Conservation (phyloP, 768 basidiomycete genomes). For the Phylloporus arenicola region DNA sequence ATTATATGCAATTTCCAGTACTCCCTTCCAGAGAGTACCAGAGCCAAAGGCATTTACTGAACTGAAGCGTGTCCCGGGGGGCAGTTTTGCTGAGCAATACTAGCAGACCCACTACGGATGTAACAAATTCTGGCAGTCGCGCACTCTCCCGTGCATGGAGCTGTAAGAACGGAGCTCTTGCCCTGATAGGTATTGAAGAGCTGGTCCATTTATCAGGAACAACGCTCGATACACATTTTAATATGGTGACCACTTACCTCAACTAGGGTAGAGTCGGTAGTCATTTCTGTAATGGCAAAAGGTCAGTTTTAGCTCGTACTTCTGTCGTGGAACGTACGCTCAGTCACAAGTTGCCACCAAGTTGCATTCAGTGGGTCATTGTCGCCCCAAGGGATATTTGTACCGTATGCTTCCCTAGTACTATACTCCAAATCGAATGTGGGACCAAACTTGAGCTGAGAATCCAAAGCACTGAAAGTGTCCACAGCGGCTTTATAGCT, state of each 20-base stretch:
- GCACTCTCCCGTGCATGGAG: slow-evolving; percentile 57
- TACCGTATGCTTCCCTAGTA: slow-evolving; percentile 63
- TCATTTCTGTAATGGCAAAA: slow-evolving; percentile 44
- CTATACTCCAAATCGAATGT: slow-evolving; percentile 60
- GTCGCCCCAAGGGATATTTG: slow-evolving; percentile 48
- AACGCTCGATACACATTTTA: neutral
- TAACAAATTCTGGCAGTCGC: slow-evolving; percentile 68
- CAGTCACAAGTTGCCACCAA: slow-evolving; percentile 79
- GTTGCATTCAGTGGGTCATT: slow-evolving; percentile 73
- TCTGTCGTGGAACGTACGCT: slow-evolving; percentile 40
- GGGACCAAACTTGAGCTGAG: slow-evolving; percentile 53
- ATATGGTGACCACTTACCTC: slow-evolving; percentile 35
- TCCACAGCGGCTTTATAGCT: slow-evolving; percentile 66
- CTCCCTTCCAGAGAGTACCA: too few relatives aligned
- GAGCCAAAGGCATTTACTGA: slow-evolving; percentile 27
- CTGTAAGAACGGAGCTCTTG: slow-evolving; percentile 53
- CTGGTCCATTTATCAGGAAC: slow-evolving; percentile 28
- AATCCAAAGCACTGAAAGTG: slow-evolving; percentile 52
- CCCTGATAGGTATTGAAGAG: slow-evolving; percentile 68
- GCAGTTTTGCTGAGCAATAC: slow-evolving; percentile 58
- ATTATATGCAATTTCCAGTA: neutral
- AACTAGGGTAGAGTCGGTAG: slow-evolving; percentile 51
- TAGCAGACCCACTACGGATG: slow-evolving; percentile 67
- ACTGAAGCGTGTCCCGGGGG: slow-evolving; percentile 60
- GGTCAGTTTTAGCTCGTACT: neutral